Conservation (phyloP, 208 protist species). For the Naegleria gruberi region DNA sequence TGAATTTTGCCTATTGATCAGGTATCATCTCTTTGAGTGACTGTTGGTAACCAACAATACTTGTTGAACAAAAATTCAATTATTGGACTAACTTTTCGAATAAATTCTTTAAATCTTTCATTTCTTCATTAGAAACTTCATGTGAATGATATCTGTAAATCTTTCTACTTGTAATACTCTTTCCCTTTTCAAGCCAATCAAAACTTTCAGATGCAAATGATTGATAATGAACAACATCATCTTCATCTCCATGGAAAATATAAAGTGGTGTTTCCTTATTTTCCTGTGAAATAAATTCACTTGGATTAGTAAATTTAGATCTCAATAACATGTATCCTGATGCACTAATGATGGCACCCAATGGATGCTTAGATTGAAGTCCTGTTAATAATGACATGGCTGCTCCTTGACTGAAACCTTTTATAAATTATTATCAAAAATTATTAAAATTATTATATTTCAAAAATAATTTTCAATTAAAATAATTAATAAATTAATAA, state of each 20-base stretch:
- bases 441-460: no score
- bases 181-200: neutral
- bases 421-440: no score
- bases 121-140: neutral
- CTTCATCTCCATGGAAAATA: constrained; percentile 7
- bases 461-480: no score
- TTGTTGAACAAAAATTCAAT: no score
- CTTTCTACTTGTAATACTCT: neutral
- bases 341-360: neutral
- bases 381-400: neutral
- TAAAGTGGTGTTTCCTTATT: neutral
- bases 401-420: neutral
- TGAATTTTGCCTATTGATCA: no score
- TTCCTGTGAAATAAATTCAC: neutral
- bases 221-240: constrained; percentile 4
- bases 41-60: no score
- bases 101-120: neutral
- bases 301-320: neutral
- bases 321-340: neutral
- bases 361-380: neutral
- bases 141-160: neutral
- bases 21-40: no score
- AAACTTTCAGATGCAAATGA: neutral
- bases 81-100: neutral
- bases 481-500: no score